Evolutionary conservation across 1,139 yeast genomes (phyloP), one percentile per base, ranked within the genome.

Genomic region (Blastobotrys arbuscula): DNA sequence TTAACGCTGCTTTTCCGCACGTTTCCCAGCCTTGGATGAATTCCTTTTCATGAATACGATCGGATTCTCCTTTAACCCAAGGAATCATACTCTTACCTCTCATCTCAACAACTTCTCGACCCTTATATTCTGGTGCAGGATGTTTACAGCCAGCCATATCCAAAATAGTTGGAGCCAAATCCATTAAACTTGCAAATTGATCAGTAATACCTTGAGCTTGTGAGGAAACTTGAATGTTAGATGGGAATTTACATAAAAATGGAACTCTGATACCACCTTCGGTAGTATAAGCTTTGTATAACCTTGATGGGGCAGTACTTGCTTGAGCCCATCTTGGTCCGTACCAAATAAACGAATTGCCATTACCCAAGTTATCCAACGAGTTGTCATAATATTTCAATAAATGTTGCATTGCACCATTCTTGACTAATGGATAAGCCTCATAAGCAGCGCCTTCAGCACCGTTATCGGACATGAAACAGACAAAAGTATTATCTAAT

Each of bases 271-370:
- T 77, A 9, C 81, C 82, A 35, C 82, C 82, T 60, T 78, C 82
- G 7, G 70, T 59, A 0, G 79, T 69, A 74, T 78, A 76, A 66
- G 67, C 67, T 56, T 77, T 78, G 59, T 70, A 76, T 74, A 75
- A 74, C 48, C 71, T 66, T 37, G 73, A 67, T 3, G 82, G 82
- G 2, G 81, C 79, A 16, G 82, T 77, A 5, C 81, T 79, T n/a
- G 82, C 82, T 54, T 78, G 82, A 0, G 82, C 82, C 82, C 82
- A 78, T 57, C 78, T 75, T 50, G 78, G 80, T 1, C 77, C 75
- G 53, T 78, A 78, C 70, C 73, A 74, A 8, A 70, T 73, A 57
- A 76, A 78, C 1, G 80, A 75, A 54, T 77, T 65, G 42, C 56
- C 55, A 34, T 68, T 69, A 3, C 82, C 82, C 50, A 78, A 69